Conservation (phyloP, 257 asterid species). For the Anisodus tanguticus region DNA sequence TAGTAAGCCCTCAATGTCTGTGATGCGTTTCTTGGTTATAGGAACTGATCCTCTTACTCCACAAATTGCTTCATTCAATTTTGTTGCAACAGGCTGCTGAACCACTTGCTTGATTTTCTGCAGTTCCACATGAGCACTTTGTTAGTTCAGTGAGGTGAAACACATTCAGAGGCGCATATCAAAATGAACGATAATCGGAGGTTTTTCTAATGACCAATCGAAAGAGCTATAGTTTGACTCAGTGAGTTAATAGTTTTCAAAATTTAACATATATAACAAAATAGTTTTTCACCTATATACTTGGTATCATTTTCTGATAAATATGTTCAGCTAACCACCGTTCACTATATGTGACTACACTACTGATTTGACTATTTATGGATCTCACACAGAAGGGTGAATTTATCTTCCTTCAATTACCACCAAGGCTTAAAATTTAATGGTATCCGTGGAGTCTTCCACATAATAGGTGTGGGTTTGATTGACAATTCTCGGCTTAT, state of each 20-base stretch:
- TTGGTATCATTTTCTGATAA: background rate
- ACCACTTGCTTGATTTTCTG: constrained; percentile 61
- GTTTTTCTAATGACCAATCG: background rate
- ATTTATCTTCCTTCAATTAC: background rate
- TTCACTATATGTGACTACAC: background rate
- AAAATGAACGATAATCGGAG: background rate
- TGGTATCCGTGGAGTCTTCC: background rate
- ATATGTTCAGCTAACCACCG: background rate
- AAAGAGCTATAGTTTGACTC: background rate
- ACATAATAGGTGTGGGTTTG: background rate
- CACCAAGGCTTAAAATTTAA: background rate
- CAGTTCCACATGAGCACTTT: background rate
- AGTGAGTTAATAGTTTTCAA: no score
- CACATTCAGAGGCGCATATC: background rate
- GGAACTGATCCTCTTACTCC: constrained; percentile 48
- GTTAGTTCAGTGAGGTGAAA: background rate
- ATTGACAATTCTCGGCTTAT: background rate
- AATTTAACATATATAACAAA: background rate
- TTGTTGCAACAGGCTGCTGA: constrained; percentile 38
- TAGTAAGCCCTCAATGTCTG: constrained; percentile 57
- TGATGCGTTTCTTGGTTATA: constrained; percentile 53
- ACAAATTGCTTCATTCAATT: constrained; percentile 54
- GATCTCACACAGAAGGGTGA: background rate
- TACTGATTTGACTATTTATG: background rate
- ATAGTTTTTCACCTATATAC: background rate